These are phyloP conservation scores for Betula pendula DNA, from an alignment of 306 rosid genomes.

Conservation along the genomic window DNA sequence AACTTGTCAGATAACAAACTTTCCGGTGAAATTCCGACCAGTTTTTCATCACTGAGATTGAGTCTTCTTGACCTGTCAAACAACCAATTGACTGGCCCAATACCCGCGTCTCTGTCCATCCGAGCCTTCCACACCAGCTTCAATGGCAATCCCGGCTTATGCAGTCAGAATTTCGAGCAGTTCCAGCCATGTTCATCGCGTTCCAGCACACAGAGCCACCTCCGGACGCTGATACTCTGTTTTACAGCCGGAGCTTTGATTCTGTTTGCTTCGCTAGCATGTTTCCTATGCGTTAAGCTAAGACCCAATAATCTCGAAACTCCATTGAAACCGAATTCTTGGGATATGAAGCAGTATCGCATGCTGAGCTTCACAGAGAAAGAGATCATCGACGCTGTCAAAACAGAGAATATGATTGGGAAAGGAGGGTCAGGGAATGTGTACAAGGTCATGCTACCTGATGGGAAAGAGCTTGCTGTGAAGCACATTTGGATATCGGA, in stretches of 20 bases:
- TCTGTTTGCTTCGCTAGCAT: constrained; percentile 39
- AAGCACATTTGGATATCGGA: constrained; percentile 76
- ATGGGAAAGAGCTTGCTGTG: constrained; percentile 68
- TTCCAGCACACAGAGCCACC: constrained; percentile 25
- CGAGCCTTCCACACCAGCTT: constrained; percentile 60
- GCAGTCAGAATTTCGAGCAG: constrained; percentile 48
- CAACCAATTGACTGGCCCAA: constrained; percentile 59
- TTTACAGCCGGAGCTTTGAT: constrained; percentile 46
- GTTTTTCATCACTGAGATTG: constrained; percentile 52
- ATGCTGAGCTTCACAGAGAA: constrained; percentile 61
- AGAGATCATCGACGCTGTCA: constrained; percentile 61
- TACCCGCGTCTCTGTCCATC: constrained; percentile 65
- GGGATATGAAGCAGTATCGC: constrained; percentile 75
- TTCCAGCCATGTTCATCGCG: constrained; percentile 49
- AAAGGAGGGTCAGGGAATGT: constrained; percentile 94
- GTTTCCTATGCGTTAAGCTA: constrained; percentile 44
- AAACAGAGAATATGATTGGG: constrained; percentile 66
- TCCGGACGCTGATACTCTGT: constrained; percentile 41
- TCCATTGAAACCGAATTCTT: constrained; percentile 48
- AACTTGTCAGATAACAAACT: constrained; percentile 72
- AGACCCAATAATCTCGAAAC: constrained; percentile 39
- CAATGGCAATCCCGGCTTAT: constrained; percentile 74
- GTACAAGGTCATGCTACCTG: constrained; percentile 55
- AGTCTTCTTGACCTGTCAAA: constrained; percentile 79
- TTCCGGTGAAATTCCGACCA: constrained; percentile 64